phyloP scores from a whole-genome alignment of 1,139 yeast species.

The Taiozyma onychis region DNA sequence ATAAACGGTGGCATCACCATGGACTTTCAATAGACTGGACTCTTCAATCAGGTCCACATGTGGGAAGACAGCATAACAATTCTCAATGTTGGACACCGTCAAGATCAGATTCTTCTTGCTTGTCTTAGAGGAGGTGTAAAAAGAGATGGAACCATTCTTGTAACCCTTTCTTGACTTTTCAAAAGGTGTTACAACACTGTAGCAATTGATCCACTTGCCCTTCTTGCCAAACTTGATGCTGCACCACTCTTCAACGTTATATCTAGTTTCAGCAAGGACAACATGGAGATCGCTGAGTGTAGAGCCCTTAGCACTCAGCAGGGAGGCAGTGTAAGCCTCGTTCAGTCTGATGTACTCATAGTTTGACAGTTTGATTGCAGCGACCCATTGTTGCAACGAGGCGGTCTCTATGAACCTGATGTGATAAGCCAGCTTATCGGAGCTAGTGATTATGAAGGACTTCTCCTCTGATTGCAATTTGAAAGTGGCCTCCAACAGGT shows the following conservation, averaged over 20 bases:
- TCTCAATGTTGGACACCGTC: slow-evolving; percentile 52
- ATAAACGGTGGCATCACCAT: slow-evolving; percentile 59
- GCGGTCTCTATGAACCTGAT: slow-evolving; percentile 52
- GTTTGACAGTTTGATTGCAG: slow-evolving; percentile 62
- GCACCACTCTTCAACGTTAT: slow-evolving; percentile 77
- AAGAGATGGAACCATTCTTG: slow-evolving; percentile 27
- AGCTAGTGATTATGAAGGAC: slow-evolving; percentile 67
- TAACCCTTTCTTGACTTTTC: slow-evolving; percentile 38
- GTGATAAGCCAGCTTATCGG: slow-evolving; percentile 60
- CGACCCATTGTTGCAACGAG: slow-evolving; percentile 49
- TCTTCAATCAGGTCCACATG: slow-evolving; percentile 63
- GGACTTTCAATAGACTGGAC: slow-evolving; percentile 69
- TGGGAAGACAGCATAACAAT: slow-evolving; percentile 75
- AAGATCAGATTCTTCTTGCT: slow-evolving; percentile 63
- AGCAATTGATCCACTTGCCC: slow-evolving; percentile 83
- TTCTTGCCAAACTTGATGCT: slow-evolving; percentile 80
- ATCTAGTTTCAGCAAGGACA: slow-evolving; percentile 66
- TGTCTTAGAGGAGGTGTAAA: slow-evolving; percentile 20
- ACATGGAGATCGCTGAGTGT: slow-evolving; percentile 70
- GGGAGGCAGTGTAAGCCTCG: slow-evolving; percentile 84
- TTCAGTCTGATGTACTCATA: slow-evolving; percentile 68
- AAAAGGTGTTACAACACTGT: slow-evolving; percentile 66
- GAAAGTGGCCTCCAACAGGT: slow-evolving; percentile 32
- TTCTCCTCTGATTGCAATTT: slow-evolving; percentile 26
- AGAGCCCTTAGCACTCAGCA: slow-evolving; percentile 72